Evolutionary conservation across 345 rosid species (phyloP).

Genomic region (sweet orange (Citrus sinensis)): DNA sequence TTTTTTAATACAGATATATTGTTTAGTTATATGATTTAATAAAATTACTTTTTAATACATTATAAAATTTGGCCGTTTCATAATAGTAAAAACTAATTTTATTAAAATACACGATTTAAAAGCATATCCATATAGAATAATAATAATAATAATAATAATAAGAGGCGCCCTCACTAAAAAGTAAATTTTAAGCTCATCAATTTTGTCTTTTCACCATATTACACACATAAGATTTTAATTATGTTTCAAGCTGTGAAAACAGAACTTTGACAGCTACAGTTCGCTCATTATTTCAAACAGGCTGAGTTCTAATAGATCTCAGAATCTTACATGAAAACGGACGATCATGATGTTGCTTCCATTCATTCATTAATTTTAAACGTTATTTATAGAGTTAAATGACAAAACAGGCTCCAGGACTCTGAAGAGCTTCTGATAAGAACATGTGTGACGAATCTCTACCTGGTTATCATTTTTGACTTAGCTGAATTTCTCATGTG

Average conservation of each 20-base stretch:
- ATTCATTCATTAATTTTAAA: not conserved
- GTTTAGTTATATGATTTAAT: accelerated
- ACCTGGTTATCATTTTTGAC: not conserved
- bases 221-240: too few species aligned
- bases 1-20: accelerated
- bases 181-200: too few species aligned
- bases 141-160: too few species aligned
- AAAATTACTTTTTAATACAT: too few species aligned
- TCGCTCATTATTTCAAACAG: not conserved
- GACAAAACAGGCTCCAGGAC: not conserved
- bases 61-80: too few species aligned
- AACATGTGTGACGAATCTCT: not conserved
- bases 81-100: too few species aligned
- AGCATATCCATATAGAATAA: too few species aligned
- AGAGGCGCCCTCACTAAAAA: too few species aligned
- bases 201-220: too few species aligned
- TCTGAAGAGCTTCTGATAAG: not conserved
- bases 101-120: too few species aligned
- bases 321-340: not conserved
- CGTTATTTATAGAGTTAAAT: too few species aligned
- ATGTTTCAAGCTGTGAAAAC: too few species aligned
- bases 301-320: not conserved
- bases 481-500: not conserved
- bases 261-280: not conserved
- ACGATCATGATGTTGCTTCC: not conserved